Conservation (phyloP, 2,329 filamentous ascomycete species). For the Epichloe coenophiala region DNA sequence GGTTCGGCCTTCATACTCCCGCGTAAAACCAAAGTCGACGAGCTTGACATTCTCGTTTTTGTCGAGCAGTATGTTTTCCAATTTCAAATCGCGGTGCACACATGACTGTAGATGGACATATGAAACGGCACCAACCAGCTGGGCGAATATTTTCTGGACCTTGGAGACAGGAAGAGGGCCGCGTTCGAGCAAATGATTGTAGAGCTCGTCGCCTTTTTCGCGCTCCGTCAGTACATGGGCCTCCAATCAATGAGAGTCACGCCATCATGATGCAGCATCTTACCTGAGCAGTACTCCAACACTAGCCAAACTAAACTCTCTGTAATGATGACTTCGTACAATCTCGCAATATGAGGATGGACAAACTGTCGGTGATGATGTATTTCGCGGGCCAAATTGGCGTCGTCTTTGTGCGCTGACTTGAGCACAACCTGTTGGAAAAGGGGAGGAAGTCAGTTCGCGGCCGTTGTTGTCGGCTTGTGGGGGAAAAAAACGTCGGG, state of each 20-base stretch:
- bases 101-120: constrained; percentile 94
- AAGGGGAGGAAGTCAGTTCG: background rate
- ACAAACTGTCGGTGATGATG: constrained; percentile 97
- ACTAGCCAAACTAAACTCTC: constrained; percentile 92
- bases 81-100: constrained; percentile 90
- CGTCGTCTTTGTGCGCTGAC: constrained; percentile 89
- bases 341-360: constrained; percentile 87
- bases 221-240: background rate
- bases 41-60: constrained; percentile 96
- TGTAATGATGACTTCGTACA: constrained; percentile 97
- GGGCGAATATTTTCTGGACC: constrained; percentile 90
- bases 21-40: constrained; percentile 94
- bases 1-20: constrained; percentile 89
- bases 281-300: constrained; percentile 89
- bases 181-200: constrained; percentile 84
- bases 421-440: constrained; percentile 77
- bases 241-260: background rate
- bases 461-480: background rate
- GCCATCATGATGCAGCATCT: constrained; percentile 6
- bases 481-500: too few species aligned
- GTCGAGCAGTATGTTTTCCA: constrained; percentile 83
- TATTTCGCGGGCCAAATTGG: constrained; percentile 92
- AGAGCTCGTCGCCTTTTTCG: constrained; percentile 80
- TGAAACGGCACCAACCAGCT: constrained; percentile 84
- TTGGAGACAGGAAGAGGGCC: constrained; percentile 74